phyloP scores from a whole-genome alignment of 129 eudicot genomes.

The Lonicera japonica region DNA sequence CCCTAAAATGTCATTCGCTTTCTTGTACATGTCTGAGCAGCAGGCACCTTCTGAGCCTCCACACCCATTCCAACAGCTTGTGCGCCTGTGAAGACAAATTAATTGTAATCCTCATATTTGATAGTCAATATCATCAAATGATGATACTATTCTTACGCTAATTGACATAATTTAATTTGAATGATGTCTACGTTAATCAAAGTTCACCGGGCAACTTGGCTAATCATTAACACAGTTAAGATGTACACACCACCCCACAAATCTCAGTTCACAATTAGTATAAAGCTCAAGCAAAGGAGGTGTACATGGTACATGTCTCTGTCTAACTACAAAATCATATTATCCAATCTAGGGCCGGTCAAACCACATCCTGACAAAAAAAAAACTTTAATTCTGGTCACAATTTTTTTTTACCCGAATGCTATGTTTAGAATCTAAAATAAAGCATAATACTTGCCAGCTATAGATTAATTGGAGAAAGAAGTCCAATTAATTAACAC shows the following conservation, averaged over 20 bases:
- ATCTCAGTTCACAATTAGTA: neutral
- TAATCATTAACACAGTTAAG: neutral
- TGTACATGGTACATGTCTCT: too few species aligned
- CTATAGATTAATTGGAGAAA: too few species aligned
- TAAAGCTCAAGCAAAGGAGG: neutral
- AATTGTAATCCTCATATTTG: neutral
- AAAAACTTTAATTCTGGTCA: too few species aligned
- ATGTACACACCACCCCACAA: neutral
- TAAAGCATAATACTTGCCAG: too few species aligned
- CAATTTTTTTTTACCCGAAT: too few species aligned
- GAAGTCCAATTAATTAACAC: too few species aligned
- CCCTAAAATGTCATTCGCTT: slow-evolving; percentile 89
- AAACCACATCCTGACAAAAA: too few species aligned
- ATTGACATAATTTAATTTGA: neutral
- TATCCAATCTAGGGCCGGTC: too few species aligned
- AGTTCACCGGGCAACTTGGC: neutral
- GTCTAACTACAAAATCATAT: too few species aligned
- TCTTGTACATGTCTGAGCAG: slow-evolving; percentile 76
- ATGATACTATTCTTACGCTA: neutral
- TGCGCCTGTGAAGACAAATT: slow-evolving; percentile 52
- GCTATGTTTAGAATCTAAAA: too few species aligned
- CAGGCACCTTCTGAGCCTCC: slow-evolving; percentile 89
- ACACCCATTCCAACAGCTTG: slow-evolving; percentile 95
- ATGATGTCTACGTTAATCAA: neutral
- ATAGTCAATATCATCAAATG: neutral